These are phyloP conservation scores for Amanita rimosa DNA, from an alignment of 768 basidiomycete species.

Conservation along the genomic window DNA sequence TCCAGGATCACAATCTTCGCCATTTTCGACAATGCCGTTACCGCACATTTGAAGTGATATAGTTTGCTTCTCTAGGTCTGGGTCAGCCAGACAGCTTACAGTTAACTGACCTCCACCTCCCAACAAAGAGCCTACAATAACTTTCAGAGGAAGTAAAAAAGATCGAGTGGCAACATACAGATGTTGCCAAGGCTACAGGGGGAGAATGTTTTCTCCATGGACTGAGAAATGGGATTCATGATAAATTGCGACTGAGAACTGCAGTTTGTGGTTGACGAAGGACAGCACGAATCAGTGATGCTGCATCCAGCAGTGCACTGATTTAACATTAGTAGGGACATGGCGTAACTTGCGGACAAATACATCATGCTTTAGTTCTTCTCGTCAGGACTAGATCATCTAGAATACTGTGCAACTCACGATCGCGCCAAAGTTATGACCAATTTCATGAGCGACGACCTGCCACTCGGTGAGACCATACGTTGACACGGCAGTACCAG, in stretches of 20 bases:
- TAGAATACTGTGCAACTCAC: slow-evolving; percentile 30
- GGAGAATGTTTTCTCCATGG: slow-evolving; percentile 60
- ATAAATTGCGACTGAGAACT: slow-evolving; percentile 59
- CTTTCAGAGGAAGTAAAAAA: not conserved
- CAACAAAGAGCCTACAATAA: slow-evolving; percentile 49
- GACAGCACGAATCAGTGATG: slow-evolving; percentile 53
- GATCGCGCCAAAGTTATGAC: slow-evolving; percentile 86
- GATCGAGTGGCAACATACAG: slow-evolving; percentile 33
- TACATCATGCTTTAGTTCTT: slow-evolving; percentile 42
- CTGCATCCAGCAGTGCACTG: slow-evolving; percentile 62
- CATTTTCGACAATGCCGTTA: slow-evolving; percentile 72
- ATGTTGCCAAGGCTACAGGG: slow-evolving; percentile 78
- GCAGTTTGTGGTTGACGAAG: slow-evolving; percentile 46
- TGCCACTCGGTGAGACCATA: slow-evolving; percentile 72
- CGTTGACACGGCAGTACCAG: slow-evolving; percentile 77
- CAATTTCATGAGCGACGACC: slow-evolving; percentile 74
- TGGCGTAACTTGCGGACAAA: slow-evolving; percentile 2
- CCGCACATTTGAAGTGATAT: slow-evolving; percentile 69
- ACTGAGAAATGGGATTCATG: slow-evolving; percentile 72
- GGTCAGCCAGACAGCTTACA: slow-evolving; percentile 58
- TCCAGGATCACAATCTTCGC: slow-evolving; percentile 87
- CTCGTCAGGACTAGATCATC: slow-evolving; percentile 8
- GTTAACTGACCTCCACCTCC: slow-evolving; percentile 37
- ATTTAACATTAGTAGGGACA: slow-evolving; percentile 4
- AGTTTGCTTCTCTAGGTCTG: slow-evolving; percentile 30